Conservation (phyloP, 2,329 filamentous ascomycete genomes). For the Curvularia spicifera region DNA sequence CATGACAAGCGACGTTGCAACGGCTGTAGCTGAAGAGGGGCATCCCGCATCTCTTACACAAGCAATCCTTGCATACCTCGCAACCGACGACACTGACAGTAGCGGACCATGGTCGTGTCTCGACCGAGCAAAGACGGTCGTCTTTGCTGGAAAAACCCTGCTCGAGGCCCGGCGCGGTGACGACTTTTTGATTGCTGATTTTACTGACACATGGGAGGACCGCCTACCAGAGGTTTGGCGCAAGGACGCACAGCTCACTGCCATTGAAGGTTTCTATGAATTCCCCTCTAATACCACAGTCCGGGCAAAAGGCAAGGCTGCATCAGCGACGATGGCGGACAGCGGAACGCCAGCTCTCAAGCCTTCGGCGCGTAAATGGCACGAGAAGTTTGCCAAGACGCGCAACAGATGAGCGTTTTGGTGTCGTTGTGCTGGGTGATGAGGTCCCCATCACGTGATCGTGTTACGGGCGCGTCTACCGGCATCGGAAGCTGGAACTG, state of each 20-base stretch:
- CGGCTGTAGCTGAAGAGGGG: conserved; percentile 45
- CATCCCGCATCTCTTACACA: conserved; percentile 47
- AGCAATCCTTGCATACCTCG: conserved; percentile 48
- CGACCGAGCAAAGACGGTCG: conserved; percentile 41
- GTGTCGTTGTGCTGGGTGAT: background rate
- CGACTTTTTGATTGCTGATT: conserved; percentile 42
- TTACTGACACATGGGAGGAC: conserved; percentile 49
- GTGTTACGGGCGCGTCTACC: conserved; percentile 13
- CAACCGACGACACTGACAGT: conserved; percentile 34
- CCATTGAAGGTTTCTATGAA: conserved; percentile 43
- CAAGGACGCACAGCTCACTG: conserved; percentile 39
- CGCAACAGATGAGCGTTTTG: conserved; percentile 33
- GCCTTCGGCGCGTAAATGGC: conserved; percentile 48
- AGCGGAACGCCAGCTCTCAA: conserved; percentile 25
- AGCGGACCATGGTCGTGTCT: conserved; percentile 45
- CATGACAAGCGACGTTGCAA: conserved; percentile 42
- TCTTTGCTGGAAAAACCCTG: conserved; percentile 41
- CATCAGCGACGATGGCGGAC: conserved; percentile 10
- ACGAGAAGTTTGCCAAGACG: conserved; percentile 48
- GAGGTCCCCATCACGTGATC: conserved; percentile 15
- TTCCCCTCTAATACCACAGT: conserved; percentile 46
- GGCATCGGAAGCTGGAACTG: conserved; percentile 19
- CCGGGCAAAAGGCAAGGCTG: conserved; percentile 26
- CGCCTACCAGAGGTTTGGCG: conserved; percentile 48
- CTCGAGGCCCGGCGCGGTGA: conserved; percentile 37